Conservation (phyloP, 805 yeast species). For the Saturnispora galanensis region DNA sequence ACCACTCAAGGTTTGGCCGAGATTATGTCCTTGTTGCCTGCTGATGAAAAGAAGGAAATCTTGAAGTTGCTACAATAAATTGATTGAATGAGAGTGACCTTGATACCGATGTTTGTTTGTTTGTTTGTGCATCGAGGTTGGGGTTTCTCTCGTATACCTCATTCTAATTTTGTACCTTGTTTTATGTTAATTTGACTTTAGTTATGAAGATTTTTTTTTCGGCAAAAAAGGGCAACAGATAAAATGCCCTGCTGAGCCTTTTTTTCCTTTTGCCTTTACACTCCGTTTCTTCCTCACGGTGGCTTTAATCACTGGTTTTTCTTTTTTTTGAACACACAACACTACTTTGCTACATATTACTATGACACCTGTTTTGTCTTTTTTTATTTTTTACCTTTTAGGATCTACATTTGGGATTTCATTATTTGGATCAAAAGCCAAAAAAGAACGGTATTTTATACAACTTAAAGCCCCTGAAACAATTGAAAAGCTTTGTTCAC, state of each 20-base stretch:
- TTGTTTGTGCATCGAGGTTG: constrained; percentile 11
- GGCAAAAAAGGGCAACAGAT: not conserved
- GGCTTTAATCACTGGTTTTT: not conserved
- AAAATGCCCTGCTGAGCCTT: constrained; percentile 5
- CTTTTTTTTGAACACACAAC: not conserved
- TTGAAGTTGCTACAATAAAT: constrained; percentile 22
- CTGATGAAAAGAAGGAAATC: constrained; percentile 43
- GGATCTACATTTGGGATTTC: constrained; percentile 5
- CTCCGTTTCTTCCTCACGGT: not conserved
- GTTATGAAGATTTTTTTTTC: not conserved
- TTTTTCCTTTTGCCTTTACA: not conserved
- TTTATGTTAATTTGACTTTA: constrained; percentile 3
- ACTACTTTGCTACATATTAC: not conserved
- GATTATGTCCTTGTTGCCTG: constrained; percentile 40
- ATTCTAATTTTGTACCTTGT: not conserved
- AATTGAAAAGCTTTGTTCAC: constrained; percentile 37
- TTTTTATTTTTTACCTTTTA: constrained; percentile 4
- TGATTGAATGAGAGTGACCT: not conserved
- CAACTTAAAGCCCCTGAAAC: constrained; percentile 42
- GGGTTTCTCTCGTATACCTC: not conserved
- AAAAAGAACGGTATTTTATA: constrained; percentile 32
- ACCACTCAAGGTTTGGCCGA: constrained; percentile 48
- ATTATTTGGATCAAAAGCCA: constrained; percentile 1
- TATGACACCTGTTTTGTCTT: not conserved
- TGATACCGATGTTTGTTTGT: constrained; percentile 3